phyloP scores from a whole-genome alignment of 176 grass and related monocot genomes.

The Puya raimondii region DNA sequence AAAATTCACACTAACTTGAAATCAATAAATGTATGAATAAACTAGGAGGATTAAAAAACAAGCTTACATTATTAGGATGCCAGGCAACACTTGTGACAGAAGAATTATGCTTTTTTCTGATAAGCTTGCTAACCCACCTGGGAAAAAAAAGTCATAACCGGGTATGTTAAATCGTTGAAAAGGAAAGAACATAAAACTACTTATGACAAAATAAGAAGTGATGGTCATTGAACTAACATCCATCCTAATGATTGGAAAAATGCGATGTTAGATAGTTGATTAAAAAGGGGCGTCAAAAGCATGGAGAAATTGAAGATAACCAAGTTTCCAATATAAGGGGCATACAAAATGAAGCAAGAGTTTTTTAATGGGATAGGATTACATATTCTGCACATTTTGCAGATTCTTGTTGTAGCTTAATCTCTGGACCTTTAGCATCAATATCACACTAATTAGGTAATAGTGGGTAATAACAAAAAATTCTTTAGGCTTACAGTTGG shows the following conservation, averaged over 20 bases:
- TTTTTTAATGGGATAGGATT: background rate
- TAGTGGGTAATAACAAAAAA: too few relatives aligned
- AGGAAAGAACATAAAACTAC: background rate
- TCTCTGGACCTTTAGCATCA: too few relatives aligned
- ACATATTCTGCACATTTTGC: background rate
- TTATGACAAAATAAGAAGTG: background rate
- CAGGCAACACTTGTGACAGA: slow-evolving; percentile 88
- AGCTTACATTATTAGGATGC: slow-evolving; percentile 97
- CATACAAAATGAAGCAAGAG: background rate
- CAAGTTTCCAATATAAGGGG: background rate
- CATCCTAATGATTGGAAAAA: background rate
- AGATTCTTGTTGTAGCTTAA: too few relatives aligned
- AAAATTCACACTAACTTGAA: background rate
- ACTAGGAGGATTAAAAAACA: slow-evolving; percentile 1
- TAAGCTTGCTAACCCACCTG: slow-evolving; percentile 99
- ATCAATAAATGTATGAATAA: background rate
- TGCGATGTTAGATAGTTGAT: background rate
- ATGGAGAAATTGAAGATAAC: background rate
- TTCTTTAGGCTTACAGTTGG: too few relatives aligned
- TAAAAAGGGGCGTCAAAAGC: background rate
- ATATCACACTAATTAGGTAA: too few relatives aligned
- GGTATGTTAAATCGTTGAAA: background rate
- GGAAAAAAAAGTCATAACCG: slow-evolving; percentile 16
- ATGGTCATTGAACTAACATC: background rate
- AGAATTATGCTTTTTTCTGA: slow-evolving; percentile 94